Percentiles rank a stretch among this genome's conserved stretches.
These are phyloP conservation scores for Marasmius fiardii DNA, from an alignment of 1,284 basidiomycete species.

Conservation along the genomic window DNA sequence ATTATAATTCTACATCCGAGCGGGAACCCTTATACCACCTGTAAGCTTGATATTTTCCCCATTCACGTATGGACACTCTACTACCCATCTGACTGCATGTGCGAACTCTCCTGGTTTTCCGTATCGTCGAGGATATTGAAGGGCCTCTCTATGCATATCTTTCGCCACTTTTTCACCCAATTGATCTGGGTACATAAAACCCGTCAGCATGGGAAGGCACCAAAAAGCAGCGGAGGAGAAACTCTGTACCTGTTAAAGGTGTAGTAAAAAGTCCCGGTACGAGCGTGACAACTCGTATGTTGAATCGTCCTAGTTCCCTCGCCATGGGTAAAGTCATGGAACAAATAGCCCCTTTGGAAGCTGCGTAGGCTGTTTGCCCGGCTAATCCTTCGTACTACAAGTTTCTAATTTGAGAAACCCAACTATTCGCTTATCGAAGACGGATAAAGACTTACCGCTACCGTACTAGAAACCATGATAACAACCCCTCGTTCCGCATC, in stretches of 20 bases:
- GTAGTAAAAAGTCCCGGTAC: constrained; percentile 49
- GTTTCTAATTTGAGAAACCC: neutral
- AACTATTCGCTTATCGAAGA: neutral
- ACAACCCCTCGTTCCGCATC: constrained; percentile 54
- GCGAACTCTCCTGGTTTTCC: constrained; percentile 48
- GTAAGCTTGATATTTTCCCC: constrained; percentile 52
- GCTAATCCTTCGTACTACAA: constrained; percentile 44
- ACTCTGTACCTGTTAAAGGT: constrained; percentile 33
- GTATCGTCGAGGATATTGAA: constrained; percentile 42
- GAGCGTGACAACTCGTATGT: constrained; percentile 48
- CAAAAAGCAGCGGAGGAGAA: neutral
- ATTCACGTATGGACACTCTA: constrained; percentile 52
- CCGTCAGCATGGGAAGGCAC: neutral
- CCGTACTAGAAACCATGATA: constrained; percentile 50
- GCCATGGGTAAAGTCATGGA: constrained; percentile 56
- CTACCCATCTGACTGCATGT: constrained; percentile 45
- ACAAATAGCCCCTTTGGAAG: constrained; percentile 48
- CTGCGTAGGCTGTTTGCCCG: constrained; percentile 50
- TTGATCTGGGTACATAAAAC: constrained; percentile 5
- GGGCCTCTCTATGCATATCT: constrained; percentile 32
- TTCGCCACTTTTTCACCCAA: constrained; percentile 33
- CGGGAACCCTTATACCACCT: constrained; percentile 10
- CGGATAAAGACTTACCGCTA: constrained; percentile 39
- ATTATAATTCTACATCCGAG: constrained; percentile 3
- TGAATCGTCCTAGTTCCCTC: constrained; percentile 46